A percentile compares a stretch with the other conserved stretches of the same genome.
Conservation (phyloP, 768 basidiomycete species). For the Leccinum subtestaceum region DNA sequence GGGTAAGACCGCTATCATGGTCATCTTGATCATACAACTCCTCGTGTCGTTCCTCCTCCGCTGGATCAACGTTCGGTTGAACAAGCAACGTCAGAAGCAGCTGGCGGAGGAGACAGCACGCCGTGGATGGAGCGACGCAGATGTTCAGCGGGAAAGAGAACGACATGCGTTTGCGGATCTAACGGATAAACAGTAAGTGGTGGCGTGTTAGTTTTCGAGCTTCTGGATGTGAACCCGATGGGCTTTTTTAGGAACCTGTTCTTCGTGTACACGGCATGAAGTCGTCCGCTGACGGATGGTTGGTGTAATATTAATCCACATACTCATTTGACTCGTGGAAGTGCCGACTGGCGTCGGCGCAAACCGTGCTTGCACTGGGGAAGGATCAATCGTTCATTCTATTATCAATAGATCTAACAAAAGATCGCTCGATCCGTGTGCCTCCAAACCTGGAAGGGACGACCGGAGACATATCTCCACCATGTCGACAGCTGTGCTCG, state of each 20-base stretch:
- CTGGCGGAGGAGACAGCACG: constrained; percentile 45
- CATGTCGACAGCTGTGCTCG: too few species aligned
- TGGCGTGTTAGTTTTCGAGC: background rate
- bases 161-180: constrained; percentile 61
- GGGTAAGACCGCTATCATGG: constrained; percentile 64
- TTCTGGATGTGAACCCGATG: constrained; percentile 1
- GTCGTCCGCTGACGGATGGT: background rate
- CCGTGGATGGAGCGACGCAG: constrained; percentile 55
- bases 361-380: background rate
- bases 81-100: constrained; percentile 41
- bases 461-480: too few species aligned
- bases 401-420: too few species aligned
- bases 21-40: constrained; percentile 53
- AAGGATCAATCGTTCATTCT: background rate
- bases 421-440: too few species aligned
- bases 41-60: constrained; percentile 47
- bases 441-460: too few species aligned
- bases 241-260: constrained; percentile 46
- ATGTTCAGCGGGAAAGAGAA: constrained; percentile 57
- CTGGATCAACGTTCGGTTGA: constrained; percentile 54
- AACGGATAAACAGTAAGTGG: constrained; percentile 59
- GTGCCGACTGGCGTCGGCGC: too few species aligned
- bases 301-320: background rate
- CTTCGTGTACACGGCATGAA: constrained; percentile 54
- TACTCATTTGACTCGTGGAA: background rate